Evolutionary conservation across 768 basidiomycete genomes (phyloP).

Genomic region (Tulasnella sp.): DNA sequence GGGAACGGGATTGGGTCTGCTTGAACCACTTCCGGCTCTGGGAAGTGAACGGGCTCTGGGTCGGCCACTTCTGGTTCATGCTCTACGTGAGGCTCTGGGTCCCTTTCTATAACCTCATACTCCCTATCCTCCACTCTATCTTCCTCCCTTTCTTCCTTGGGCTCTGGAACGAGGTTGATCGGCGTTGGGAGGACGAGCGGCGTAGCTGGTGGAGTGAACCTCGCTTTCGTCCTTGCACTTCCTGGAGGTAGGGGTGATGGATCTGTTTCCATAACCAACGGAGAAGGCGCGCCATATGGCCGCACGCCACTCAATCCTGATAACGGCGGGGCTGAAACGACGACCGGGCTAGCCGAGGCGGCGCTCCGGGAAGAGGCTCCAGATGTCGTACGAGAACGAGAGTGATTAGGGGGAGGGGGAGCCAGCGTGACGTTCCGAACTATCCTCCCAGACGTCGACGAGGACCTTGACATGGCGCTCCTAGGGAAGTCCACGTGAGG

Average conservation of each 20-base stretch:
- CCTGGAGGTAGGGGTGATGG: neutral
- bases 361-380: neutral
- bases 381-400: slow-evolving; percentile 7
- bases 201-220: neutral
- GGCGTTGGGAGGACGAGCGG: neutral
- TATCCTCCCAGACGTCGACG: neutral
- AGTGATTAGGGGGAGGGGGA: neutral
- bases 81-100: neutral
- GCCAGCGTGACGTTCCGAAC: slow-evolving; percentile 4
- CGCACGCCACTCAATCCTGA: neutral
- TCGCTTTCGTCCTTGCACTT: neutral
- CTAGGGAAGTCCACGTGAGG: neutral
- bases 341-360: neutral
- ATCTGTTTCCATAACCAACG: neutral
- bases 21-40: neutral
- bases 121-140: neutral
- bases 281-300: neutral
- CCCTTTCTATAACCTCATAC: neutral
- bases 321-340: neutral
- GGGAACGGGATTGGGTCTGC: neutral
- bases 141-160: neutral
- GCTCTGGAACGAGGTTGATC: neutral
- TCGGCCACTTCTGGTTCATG: neutral
- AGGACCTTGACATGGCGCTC: neutral
- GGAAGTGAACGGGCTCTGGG: neutral